Percentiles rank a stretch among this genome's conserved stretches.
Evolutionary conservation across 768 basidiomycete species (phyloP).

Genomic region (Russula virescens): DNA sequence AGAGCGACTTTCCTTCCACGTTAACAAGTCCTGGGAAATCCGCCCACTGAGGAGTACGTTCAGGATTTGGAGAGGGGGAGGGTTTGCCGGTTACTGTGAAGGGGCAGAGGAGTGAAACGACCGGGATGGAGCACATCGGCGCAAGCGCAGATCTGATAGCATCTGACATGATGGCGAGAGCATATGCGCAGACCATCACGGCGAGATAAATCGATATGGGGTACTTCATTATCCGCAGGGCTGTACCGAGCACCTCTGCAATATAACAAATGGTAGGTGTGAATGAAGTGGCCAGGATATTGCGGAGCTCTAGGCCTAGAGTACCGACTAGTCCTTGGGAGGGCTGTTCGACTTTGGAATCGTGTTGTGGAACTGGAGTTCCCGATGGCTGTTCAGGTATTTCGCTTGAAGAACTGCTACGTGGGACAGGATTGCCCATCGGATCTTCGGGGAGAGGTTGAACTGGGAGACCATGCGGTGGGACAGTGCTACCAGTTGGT

Average conservation of each 20-base stretch:
- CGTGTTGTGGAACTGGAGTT: neutral
- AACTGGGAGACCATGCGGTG: too few species aligned
- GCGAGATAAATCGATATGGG: conserved; percentile 53
- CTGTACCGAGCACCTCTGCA: conserved; percentile 43
- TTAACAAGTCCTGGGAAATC: conserved; percentile 59
- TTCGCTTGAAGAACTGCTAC: neutral
- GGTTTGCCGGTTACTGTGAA: conserved; percentile 15
- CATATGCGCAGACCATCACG: conserved; percentile 44
- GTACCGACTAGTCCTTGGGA: neutral
- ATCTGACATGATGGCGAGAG: conserved; percentile 37
- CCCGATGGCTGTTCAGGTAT: neutral
- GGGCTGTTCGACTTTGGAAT: neutral
- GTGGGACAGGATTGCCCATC: neutral
- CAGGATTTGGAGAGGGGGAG: conserved; percentile 1
- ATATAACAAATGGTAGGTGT: conserved; percentile 32
- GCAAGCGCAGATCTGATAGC: conserved; percentile 44
- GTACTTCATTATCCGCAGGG: conserved; percentile 45
- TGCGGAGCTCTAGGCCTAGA: neutral
- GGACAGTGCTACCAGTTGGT: neutral
- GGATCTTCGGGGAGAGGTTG: neutral
- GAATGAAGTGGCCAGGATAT: neutral
- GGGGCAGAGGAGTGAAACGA: conserved; percentile 45
- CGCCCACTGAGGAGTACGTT: conserved; percentile 38
- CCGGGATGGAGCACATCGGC: conserved; percentile 60
- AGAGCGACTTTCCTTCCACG: conserved; percentile 56